Conservation (phyloP, 2,329 filamentous ascomycete species). For the Venturia aucupariae region DNA sequence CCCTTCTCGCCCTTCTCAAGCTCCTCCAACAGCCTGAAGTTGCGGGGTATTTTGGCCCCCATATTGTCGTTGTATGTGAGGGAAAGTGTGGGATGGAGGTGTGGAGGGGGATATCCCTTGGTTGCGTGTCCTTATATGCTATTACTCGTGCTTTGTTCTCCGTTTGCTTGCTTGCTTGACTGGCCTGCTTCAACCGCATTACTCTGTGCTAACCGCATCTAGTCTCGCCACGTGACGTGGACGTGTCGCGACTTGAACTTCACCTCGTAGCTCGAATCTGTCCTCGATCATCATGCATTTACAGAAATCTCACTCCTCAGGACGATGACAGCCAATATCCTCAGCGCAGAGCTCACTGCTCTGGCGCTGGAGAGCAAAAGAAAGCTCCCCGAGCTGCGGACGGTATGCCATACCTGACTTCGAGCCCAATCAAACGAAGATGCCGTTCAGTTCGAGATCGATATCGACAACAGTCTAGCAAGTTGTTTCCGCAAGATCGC, state of each 20-base stretch:
- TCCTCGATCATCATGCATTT: background rate
- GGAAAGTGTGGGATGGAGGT: background rate
- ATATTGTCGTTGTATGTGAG: conserved; percentile 28
- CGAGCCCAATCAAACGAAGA: too few relatives aligned
- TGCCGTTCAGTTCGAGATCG: background rate
- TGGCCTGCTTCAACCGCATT: background rate
- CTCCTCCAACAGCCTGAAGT: conserved; percentile 94
- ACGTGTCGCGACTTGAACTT: background rate
- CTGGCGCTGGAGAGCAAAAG: conserved; percentile 93
- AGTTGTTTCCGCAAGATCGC: background rate
- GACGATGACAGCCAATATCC: conserved; percentile 82
- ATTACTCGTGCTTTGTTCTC: background rate
- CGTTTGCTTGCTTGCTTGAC: background rate
- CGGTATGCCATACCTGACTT: conserved; percentile 42
- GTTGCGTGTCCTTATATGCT: background rate
- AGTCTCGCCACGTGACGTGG: background rate
- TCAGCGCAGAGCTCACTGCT: conserved; percentile 79
- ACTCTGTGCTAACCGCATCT: too few relatives aligned
- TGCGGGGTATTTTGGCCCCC: conserved; percentile 76
- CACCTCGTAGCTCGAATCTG: background rate
- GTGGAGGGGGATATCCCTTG: background rate
- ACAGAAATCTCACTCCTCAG: background rate
- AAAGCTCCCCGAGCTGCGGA: conserved; percentile 82
- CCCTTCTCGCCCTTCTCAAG: conserved; percentile 99
- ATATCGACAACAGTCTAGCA: background rate